Conservation (phyloP, 768 basidiomycete genomes). For the Saitozyma podzolica region DNA sequence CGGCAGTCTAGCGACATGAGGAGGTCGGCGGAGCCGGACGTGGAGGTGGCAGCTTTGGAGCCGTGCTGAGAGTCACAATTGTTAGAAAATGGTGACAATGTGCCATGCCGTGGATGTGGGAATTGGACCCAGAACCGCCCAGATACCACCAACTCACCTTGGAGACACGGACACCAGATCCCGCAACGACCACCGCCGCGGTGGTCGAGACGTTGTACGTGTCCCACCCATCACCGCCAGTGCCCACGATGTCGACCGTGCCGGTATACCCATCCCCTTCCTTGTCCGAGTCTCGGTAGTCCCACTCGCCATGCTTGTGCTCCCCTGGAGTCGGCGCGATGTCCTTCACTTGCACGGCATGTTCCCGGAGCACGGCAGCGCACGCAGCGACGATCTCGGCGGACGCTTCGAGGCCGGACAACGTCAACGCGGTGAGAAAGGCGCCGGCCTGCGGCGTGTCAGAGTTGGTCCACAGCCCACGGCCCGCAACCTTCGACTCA, state of each 20-base stretch:
- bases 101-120: background rate
- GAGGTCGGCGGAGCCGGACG: constrained; percentile 91
- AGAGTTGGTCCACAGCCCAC: constrained; percentile 2
- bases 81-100: constrained; percentile 3
- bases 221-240: constrained; percentile 92
- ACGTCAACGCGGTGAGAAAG: constrained; percentile 81
- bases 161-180: constrained; percentile 86
- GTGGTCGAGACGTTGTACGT: constrained; percentile 97
- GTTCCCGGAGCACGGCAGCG: constrained; percentile 69
- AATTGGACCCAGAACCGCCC: too few species aligned
- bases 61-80: constrained; percentile 65
- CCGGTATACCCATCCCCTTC: constrained; percentile 48
- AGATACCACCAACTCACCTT: constrained; percentile 76
- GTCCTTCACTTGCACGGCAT: constrained; percentile 66
- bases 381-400: constrained; percentile 77
- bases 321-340: constrained; percentile 11
- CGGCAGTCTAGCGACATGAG: constrained; percentile 77
- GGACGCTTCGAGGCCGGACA: constrained; percentile 72
- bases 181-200: constrained; percentile 89
- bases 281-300: constrained; percentile 46
- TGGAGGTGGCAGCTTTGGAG: constrained; percentile 78
- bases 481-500: background rate
- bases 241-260: constrained; percentile 79
- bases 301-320: constrained; percentile 40
- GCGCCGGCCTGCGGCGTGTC: constrained; percentile 69